Evolutionary conservation across 2,329 filamentous ascomycete species (phyloP).

Genomic region (Magnaporthiopsis rhizophila): DNA sequence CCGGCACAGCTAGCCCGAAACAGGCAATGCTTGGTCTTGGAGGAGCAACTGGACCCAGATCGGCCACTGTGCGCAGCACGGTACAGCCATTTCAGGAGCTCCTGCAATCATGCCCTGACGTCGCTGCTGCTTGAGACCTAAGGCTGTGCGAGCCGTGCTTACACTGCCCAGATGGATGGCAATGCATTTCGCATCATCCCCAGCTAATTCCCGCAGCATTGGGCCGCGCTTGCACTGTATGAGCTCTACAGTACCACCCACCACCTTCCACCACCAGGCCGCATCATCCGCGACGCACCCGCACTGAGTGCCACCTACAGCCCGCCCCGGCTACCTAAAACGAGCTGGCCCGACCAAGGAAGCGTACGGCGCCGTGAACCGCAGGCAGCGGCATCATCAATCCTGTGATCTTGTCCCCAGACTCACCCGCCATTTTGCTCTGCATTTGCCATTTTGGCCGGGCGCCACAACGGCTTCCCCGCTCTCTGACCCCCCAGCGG

Average conservation of each 20-base stretch:
- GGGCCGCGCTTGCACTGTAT: background rate
- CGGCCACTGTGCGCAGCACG: conserved; percentile 2
- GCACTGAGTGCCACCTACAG: background rate
- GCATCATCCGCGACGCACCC: background rate
- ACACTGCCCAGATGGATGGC: background rate
- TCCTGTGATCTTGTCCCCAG: background rate
- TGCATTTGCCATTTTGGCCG: background rate
- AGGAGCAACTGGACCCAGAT: background rate
- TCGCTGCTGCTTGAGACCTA: background rate
- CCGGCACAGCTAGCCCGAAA: background rate
- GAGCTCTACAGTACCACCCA: background rate
- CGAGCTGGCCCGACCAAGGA: background rate
- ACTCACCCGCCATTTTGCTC: background rate
- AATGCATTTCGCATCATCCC: background rate
- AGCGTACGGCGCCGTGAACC: background rate
- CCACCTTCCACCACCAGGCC: too few relatives aligned
- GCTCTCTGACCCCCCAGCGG: background rate
- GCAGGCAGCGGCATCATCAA: background rate
- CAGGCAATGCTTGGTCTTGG: background rate
- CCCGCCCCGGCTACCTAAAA: background rate
- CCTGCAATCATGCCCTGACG: conserved; percentile 11
- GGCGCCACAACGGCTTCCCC: background rate
- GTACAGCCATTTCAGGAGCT: conserved; percentile 3
- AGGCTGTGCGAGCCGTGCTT: background rate
- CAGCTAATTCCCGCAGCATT: too few relatives aligned